Evolutionary conservation across 2,329 filamentous ascomycete species (phyloP), one percentile per base, ranked within the genome.

Genomic region (Colletotrichum destructivum): DNA sequence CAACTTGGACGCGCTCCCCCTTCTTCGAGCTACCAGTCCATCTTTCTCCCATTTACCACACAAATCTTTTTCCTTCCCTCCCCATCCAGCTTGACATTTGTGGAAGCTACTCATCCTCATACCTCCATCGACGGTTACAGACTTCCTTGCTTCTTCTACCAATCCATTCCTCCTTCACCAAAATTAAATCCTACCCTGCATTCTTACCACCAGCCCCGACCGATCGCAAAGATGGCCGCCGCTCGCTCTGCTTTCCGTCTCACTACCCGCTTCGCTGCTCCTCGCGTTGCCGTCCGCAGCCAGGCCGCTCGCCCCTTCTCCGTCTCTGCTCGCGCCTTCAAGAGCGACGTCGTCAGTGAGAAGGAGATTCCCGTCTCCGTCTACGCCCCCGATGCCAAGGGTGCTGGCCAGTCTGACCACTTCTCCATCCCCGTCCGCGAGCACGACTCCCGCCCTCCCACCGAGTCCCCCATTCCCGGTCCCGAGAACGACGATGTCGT

Each of bases 341-440:
- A 86, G 78, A 86, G 84, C 75, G 87, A 86, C 70, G 86, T 88
- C 15, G 86, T 90, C 73, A 85, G 85, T 74, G 88, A 90, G 82
- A 87, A 87, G 75, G 87, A 89, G 77, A 81, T 90, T 18, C 87
- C 88, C 38, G 87, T 89, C 66, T 88, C 88, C 26, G 82, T 88
- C 75, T 90, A 89, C 79, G 80, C 78, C 40, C 81, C 84, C 7
- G 83, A 86, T 69, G 77, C 81, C 65, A 86, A 88, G 75, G 87
- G 86, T 68, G 75, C 78, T 44, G 79, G 80, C 18, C 79, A 81
- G 47, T 81, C 82, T 61, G 88, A 88, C 77, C 87, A 88, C 79
- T 87, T 86, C 81, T 89, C 84, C 68, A 88, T 90, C 68, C 86
- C 86, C 59, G 88, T 90, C 52, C 79, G 84, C 60, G 70, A 69